These are phyloP conservation scores for Ophiostoma himal-ulmi DNA, from an alignment of 2,329 filamentous ascomycete species.

Conservation along the genomic window DNA sequence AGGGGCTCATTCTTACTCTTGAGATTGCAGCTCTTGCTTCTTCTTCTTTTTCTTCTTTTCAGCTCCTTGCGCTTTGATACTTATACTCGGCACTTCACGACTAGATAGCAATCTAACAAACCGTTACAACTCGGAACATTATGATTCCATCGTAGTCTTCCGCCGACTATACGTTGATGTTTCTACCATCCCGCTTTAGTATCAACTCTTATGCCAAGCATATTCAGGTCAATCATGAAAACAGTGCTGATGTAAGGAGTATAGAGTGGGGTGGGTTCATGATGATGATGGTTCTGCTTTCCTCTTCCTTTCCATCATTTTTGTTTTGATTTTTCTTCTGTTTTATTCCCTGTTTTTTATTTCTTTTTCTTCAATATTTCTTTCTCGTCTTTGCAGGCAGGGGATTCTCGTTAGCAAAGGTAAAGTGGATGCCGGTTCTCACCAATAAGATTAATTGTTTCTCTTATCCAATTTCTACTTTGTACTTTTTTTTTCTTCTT, in stretches of 20 bases:
- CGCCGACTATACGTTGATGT: neutral
- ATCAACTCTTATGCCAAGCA: too few relatives aligned
- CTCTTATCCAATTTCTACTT: neutral
- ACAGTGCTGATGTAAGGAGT: conserved; percentile 1
- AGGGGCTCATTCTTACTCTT: neutral
- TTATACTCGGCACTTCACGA: neutral
- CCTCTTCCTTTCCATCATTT: neutral
- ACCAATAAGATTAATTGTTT: neutral
- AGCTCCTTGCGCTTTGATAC: neutral
- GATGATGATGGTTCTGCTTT: neutral
- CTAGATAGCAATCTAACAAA: neutral
- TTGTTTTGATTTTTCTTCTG: neutral
- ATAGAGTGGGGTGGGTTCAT: neutral
- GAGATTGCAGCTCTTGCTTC: neutral
- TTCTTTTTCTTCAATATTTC: neutral
- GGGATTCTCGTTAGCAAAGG: neutral
- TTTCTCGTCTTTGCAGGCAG: neutral
- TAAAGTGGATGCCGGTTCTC: neutral
- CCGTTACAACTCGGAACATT: neutral
- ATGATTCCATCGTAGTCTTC: neutral
- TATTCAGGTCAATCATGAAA: neutral
- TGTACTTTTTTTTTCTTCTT: neutral
- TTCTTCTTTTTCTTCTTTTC: neutral
- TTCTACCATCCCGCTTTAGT: too few relatives aligned
- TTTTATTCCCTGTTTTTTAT: neutral